Percentiles rank a stretch among this genome's conserved stretches.
Evolutionary conservation across 345 rosid genomes (phyloP).

Genomic region (Iberis pinnata): DNA sequence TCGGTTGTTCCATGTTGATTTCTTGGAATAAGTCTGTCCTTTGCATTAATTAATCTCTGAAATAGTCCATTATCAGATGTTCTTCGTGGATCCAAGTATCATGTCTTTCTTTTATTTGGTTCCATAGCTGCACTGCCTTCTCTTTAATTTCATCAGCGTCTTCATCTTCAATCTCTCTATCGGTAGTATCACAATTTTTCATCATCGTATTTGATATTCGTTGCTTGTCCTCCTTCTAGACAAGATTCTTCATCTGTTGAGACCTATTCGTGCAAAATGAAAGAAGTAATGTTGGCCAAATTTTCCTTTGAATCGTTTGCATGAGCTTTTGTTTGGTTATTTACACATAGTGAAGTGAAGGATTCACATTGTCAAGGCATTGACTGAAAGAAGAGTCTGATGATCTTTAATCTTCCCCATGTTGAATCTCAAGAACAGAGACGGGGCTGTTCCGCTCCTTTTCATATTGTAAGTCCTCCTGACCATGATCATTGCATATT

Average conservation of each 20-base stretch:
- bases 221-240: constrained; percentile 13
- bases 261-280: constrained; percentile 34
- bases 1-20: constrained; percentile 19
- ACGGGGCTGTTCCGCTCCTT: constrained; percentile 44
- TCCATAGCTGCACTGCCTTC: constrained; percentile 37
- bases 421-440: constrained; percentile 41
- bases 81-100: constrained; percentile 27
- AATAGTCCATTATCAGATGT: constrained; percentile 43
- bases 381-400: constrained; percentile 34
- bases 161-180: constrained; percentile 22
- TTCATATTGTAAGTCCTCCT: constrained; percentile 36
- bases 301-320: constrained; percentile 32
- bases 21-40: constrained; percentile 7
- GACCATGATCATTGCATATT: constrained; percentile 26
- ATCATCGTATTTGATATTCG: constrained; percentile 11
- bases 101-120: constrained; percentile 32
- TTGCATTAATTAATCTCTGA: constrained; percentile 37
- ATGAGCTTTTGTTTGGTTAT: constrained; percentile 36
- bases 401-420: constrained; percentile 38
- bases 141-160: constrained; percentile 33
- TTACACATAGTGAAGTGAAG: constrained; percentile 12
- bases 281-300: constrained; percentile 28
- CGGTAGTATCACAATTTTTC: constrained; percentile 7
- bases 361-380: constrained; percentile 35
- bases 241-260: constrained; percentile 32